Evolutionary conservation across 2,329 filamentous ascomycete species (phyloP), one percentile per base, ranked within the genome.

Genomic region (Ophiostoma pallidulum): DNA sequence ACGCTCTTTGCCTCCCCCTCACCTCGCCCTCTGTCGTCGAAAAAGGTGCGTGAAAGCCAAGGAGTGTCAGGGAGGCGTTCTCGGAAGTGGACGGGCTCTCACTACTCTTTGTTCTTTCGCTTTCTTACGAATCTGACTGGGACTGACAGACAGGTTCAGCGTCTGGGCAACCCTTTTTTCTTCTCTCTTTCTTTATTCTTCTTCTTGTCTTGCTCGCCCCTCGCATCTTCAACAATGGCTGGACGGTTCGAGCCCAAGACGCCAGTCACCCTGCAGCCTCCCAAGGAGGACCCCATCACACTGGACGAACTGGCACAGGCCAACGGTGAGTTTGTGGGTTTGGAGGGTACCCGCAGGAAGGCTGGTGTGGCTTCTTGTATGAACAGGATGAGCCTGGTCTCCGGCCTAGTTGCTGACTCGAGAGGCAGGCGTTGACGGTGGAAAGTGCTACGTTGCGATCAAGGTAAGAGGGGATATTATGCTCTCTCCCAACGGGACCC

Each of bases 281-380:
- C 92, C 13, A 97, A 94, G 69, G 77, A 88, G 61, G 90, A 96
- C 59, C 77, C 78, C 32, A 96, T 98, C 58, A 81, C 82, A n/a
- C 60, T 74, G 2, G 86, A 92, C 50, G 81, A 91, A 58, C 74
- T 98, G 53, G 74, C 82, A 33, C 83, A 84, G 63, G 88, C 87
- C 58, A 80, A 92, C 62, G 92, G 92, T 94, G 72, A 59, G 80
- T 44, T 8, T 22, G 5, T 13, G n/a, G n/a, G n/a, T n/a, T n/a
- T n/a, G n/a, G n/a, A n/a, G n/a, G n/a, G n/a, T n/a, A n/a, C n/a
- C n/a, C n/a, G n/a, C n/a, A n/a, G n/a, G n/a, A n/a, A n/a, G n/a
- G n/a, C n/a, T n/a, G n/a, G n/a, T n/a, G n/a, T n/a, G n/a, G n/a
- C n/a, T n/a, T n/a, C n/a, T n/a, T n/a, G n/a, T n/a, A n/a, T n/a